phyloP scores from a whole-genome alignment of 2,329 filamentous ascomycete species.

The Stagonosporopsis chrysanthemi region DNA sequence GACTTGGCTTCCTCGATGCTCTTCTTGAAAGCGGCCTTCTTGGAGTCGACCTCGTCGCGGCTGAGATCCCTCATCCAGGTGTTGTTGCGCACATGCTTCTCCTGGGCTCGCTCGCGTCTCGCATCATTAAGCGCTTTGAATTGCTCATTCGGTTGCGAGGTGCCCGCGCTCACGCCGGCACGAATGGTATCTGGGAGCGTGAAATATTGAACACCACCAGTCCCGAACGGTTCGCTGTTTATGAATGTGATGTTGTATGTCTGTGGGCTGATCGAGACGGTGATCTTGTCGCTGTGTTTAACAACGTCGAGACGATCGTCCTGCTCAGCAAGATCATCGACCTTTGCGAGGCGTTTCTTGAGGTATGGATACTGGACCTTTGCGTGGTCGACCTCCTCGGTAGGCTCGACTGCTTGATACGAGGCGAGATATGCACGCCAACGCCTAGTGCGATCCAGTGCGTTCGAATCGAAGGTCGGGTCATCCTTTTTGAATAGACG shows the following conservation, averaged over 20 bases:
- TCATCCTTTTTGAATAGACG: conserved; percentile 90
- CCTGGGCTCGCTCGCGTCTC: conserved; percentile 50
- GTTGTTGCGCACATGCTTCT: conserved; percentile 55
- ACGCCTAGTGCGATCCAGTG: conserved; percentile 66
- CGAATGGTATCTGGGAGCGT: conserved; percentile 49
- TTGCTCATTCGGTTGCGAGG: conserved; percentile 44
- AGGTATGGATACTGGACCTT: conserved; percentile 52
- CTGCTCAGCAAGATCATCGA: conserved; percentile 40
- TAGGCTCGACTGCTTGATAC: conserved; percentile 86
- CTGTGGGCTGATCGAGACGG: conserved; percentile 54
- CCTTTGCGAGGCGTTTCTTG: conserved; percentile 50
- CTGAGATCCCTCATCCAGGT: conserved; percentile 56
- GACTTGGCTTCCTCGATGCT: conserved; percentile 37
- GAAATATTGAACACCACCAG: conserved; percentile 50
- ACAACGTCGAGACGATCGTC: conserved; percentile 42
- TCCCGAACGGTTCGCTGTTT: conserved; percentile 46
- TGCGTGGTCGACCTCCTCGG: conserved; percentile 56
- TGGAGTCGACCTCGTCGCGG: conserved; percentile 56
- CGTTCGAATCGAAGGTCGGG: conserved; percentile 75
- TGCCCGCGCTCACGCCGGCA: conserved; percentile 44
- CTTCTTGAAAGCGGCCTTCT: conserved; percentile 49
- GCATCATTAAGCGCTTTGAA: conserved; percentile 38
- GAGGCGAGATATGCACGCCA: conserved; percentile 98
- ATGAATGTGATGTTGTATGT: conserved; percentile 55
- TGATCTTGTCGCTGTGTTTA: conserved; percentile 52